Evolutionary conservation across 2,329 filamentous ascomycete genomes (phyloP).

Genomic region (Fusarium nelsonii): DNA sequence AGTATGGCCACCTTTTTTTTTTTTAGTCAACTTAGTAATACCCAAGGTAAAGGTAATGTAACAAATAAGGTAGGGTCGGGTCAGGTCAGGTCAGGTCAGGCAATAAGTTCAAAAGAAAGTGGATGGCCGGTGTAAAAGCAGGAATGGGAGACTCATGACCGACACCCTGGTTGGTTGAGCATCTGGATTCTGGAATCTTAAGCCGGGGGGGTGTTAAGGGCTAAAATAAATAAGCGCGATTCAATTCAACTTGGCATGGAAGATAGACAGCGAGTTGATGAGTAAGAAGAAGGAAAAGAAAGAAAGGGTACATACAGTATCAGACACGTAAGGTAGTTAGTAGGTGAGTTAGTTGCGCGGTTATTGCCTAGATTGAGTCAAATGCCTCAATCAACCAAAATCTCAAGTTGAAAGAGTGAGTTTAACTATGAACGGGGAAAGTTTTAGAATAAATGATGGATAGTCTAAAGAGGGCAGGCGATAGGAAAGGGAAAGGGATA

Average conservation of each 20-base stretch:
- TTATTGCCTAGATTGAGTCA: not conserved
- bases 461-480: constrained; percentile 1
- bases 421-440: not conserved
- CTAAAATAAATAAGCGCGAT: constrained; percentile 46
- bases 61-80: constrained; percentile 18
- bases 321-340: constrained; percentile 3
- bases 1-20: constrained; percentile 18
- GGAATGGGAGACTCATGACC: constrained; percentile 44
- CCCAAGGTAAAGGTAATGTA: not conserved
- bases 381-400: not conserved
- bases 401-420: not conserved
- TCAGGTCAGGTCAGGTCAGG: constrained; percentile 21
- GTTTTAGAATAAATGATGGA: constrained; percentile 17
- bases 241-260: constrained; percentile 39
- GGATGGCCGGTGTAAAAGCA: constrained; percentile 36
- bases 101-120: constrained; percentile 17
- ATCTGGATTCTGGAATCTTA: constrained; percentile 49
- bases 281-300: not conserved
- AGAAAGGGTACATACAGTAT: not conserved
- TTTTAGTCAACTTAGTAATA: constrained; percentile 1
- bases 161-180: constrained; percentile 47
- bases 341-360: constrained; percentile 1
- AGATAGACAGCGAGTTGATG: not conserved
- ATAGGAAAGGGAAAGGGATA: constrained; percentile 27
- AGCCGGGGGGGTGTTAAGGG: constrained; percentile 34